Percentiles rank a stretch among this genome's conserved stretches.
phyloP scores from a whole-genome alignment of 257 asterid genomes.

The Verbena officinalis region DNA sequence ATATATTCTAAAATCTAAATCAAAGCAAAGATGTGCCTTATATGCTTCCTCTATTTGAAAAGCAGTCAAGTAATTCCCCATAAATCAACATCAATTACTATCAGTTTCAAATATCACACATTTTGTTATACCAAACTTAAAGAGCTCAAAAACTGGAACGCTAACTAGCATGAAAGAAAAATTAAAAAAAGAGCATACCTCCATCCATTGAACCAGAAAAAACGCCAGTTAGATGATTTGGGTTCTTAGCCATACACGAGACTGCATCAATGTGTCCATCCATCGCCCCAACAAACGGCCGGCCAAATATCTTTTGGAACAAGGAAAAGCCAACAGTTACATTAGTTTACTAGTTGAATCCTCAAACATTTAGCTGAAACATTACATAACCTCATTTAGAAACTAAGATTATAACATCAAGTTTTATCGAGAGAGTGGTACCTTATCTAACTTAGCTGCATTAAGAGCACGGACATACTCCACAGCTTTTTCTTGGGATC shows the following conservation, averaged over 20 bases:
- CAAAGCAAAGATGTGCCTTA: background rate
- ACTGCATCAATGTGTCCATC: slow-evolving; percentile 92
- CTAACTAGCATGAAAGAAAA: background rate
- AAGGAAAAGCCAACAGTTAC: background rate
- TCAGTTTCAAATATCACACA: background rate
- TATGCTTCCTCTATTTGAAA: background rate
- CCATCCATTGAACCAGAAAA: slow-evolving; percentile 98
- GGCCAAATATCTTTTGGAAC: slow-evolving; percentile 64
- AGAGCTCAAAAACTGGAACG: slow-evolving; percentile 10
- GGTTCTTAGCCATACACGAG: slow-evolving; percentile 90
- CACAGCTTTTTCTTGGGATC: slow-evolving; percentile 81
- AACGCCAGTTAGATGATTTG: slow-evolving; percentile 75
- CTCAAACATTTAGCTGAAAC: slow-evolving; percentile 2
- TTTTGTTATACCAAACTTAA: background rate
- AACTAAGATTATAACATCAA: slow-evolving; percentile 3
- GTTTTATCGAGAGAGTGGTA: slow-evolving; percentile 16
- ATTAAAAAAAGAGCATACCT: slow-evolving; percentile 45
- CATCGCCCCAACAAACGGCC: slow-evolving; percentile 93
- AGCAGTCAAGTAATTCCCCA: slow-evolving; percentile 7
- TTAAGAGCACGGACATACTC: slow-evolving; percentile 94
- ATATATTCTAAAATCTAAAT: background rate
- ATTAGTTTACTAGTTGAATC: background rate
- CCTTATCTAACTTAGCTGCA: slow-evolving; percentile 95
- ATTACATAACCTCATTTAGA: background rate
- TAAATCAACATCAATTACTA: slow-evolving; percentile 7